These are phyloP conservation scores for Taphrina confusa DNA, from an alignment of 1,139 yeast genomes.

Conservation along the genomic window DNA sequence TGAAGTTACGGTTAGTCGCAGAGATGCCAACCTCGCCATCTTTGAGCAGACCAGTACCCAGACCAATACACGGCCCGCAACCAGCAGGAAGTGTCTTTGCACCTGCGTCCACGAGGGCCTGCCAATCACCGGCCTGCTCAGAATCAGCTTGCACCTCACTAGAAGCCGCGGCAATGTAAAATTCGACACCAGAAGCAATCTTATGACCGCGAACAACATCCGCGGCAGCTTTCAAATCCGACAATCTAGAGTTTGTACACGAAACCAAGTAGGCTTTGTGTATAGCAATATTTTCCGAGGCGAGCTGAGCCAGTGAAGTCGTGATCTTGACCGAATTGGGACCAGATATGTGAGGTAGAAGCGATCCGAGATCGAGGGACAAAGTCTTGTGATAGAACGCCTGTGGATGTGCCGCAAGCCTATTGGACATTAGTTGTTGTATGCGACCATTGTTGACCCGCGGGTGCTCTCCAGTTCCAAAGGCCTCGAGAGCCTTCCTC, in stretches of 20 bases:
- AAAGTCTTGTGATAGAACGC: conserved; percentile 86
- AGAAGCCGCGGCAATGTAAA: conserved; percentile 96
- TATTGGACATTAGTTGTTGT: conserved; percentile 47
- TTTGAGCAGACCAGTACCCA: conserved; percentile 88
- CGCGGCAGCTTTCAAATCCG: conserved; percentile 95
- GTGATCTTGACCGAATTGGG: conserved; percentile 96
- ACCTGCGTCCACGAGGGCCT: conserved; percentile 83
- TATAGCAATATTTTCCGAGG: conserved; percentile 70
- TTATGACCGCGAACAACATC: conserved; percentile 75
- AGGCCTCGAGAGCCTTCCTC: conserved; percentile 63
- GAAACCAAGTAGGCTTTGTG: conserved; percentile 97
- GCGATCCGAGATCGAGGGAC: conserved; percentile 73
- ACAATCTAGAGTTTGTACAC: conserved; percentile 90
- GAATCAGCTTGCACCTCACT: conserved; percentile 91
- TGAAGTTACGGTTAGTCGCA: conserved; percentile 96
- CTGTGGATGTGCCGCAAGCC: conserved; percentile 61
- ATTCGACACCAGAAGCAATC: conserved; percentile 85
- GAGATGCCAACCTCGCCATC: conserved; percentile 98
- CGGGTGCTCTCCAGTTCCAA: conserved; percentile 55
- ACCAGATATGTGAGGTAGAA: conserved; percentile 91
- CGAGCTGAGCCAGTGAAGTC: conserved; percentile 70
- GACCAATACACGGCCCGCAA: conserved; percentile 98
- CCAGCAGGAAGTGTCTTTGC: conserved; percentile 96
- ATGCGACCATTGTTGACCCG: conserved; percentile 70
- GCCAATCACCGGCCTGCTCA: conserved; percentile 88